Base-by-base conservation (phyloP, 2,329 filamentous ascomycete species). In the Polychaeton citri region DNA sequence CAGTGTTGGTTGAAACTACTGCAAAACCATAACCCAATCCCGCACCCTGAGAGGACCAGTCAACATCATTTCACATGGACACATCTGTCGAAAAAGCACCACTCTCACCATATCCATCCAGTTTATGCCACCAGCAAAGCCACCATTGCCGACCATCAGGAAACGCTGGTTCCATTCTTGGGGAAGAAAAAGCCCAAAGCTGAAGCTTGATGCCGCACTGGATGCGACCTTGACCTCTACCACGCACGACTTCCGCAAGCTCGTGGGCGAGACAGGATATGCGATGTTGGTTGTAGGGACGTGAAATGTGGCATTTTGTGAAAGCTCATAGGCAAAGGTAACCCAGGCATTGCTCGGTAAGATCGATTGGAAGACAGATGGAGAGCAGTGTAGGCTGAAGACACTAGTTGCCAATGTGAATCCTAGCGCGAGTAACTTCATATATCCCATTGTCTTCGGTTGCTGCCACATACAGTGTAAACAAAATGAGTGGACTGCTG, bases 61-160 rank as follows among this genome's bases (percentile, higher is more conserved):
- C 48, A 21, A 39, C 43, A 20, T 51, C 52, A 36, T 31, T 4
- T 8, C 31, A 16, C 8, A 3, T 9, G n/a, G n/a, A 5, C 3
- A 6, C 10, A 17, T 15, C 8, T 19, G 15, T 15, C 13, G 13
- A 17, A 19, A 16, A 32, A 26, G n/a, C n/a, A n/a, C n/a, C n/a
- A n/a, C n/a, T 2, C 47, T 35, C 21, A 42, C 67, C 65, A 70
- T 69, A 39, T 68, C 66, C 3, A 59, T 52, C 55, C 59, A 67
- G 38, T 66, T 66, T 37, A 68, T 61, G 9, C 64, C 63, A 21
- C 65, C 65, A 4, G 54, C 58, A 44, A 64, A 66, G 0, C 64
- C 64, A 20, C 63, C 62, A 48, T 66, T 66, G 3, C 65, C 65
- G 10, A 63, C 56, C 0, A 60, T 58, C 6, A 58, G 43, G 26